Evolutionary conservation across 2,329 filamentous ascomycete genomes (phyloP).

Genomic region (Epichloe aotearoae): DNA sequence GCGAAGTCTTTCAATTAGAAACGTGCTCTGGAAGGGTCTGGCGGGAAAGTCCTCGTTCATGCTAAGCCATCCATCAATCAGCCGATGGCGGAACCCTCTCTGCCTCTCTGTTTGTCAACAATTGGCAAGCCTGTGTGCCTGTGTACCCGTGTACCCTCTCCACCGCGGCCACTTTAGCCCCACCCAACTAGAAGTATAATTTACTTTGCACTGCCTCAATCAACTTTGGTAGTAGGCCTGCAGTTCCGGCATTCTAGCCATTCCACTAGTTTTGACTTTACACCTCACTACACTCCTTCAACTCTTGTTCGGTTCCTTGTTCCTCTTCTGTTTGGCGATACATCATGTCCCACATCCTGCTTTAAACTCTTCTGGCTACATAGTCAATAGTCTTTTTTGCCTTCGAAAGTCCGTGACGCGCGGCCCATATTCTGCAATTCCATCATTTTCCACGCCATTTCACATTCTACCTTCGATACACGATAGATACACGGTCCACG

Average conservation of each 20-base stretch:
- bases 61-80: too few relatives aligned
- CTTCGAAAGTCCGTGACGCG: neutral
- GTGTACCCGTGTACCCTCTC: too few relatives aligned
- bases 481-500: neutral
- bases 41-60: too few relatives aligned
- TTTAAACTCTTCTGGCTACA: neutral
- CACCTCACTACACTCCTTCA: neutral
- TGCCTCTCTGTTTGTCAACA: too few relatives aligned
- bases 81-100: too few relatives aligned
- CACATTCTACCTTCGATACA: neutral
- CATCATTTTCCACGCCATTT: neutral
- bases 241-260: neutral
- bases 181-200: neutral
- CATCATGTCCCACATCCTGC: neutral
- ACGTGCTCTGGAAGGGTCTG: too few relatives aligned
- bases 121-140: neutral
- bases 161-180: neutral
- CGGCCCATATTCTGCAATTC: neutral
- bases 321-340: neutral
- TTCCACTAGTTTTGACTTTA: neutral
- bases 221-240: neutral
- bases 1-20: too few relatives aligned
- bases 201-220: slow-evolving; percentile 6
- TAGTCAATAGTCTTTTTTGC: neutral
- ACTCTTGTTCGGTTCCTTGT: neutral